These are phyloP conservation scores for Trichoderma sp. DNA, from an alignment of 2,329 filamentous ascomycete genomes.

Conservation along the genomic window DNA sequence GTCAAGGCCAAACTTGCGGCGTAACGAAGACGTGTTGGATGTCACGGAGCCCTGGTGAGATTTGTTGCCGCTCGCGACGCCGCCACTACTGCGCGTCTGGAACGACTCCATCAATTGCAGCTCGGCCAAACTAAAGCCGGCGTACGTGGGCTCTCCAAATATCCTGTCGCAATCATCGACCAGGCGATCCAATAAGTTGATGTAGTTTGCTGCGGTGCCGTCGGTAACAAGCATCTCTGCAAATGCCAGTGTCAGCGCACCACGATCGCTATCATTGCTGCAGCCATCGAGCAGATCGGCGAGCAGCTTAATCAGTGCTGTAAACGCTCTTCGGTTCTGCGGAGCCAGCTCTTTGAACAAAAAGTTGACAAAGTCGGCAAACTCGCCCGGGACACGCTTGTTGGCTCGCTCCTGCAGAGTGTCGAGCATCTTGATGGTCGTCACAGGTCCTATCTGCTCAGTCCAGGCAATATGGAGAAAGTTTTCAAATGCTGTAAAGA, in stretches of 20 bases:
- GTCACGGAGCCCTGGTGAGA: constrained; percentile 74
- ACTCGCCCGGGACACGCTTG: constrained; percentile 72
- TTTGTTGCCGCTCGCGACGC: constrained; percentile 51
- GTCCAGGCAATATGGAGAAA: constrained; percentile 88
- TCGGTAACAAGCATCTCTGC: constrained; percentile 82
- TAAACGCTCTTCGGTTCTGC: constrained; percentile 76
- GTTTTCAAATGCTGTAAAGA: constrained; percentile 93
- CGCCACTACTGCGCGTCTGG: constrained; percentile 45
- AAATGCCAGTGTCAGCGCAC: constrained; percentile 85
- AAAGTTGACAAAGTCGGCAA: constrained; percentile 68
- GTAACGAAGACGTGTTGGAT: constrained; percentile 84
- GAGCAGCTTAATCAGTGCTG: constrained; percentile 80
- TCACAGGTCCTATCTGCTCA: constrained; percentile 83
- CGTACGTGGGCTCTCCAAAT: constrained; percentile 68
- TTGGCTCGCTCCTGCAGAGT: constrained; percentile 71
- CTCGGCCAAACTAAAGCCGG: constrained; percentile 44
- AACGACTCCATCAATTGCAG: constrained; percentile 59
- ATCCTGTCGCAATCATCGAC: constrained; percentile 88
- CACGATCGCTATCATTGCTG: constrained; percentile 86
- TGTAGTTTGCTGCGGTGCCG: constrained; percentile 77
- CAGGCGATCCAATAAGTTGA: constrained; percentile 84
- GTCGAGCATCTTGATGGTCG: constrained; percentile 71
- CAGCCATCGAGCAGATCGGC: constrained; percentile 88
- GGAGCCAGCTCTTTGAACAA: constrained; percentile 69
- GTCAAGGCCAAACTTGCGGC: constrained; percentile 82